Percentiles rank a stretch among this genome's conserved stretches.
phyloP scores from a whole-genome alignment of 2,329 filamentous ascomycete genomes.

The Trichophyton benhamiae region DNA sequence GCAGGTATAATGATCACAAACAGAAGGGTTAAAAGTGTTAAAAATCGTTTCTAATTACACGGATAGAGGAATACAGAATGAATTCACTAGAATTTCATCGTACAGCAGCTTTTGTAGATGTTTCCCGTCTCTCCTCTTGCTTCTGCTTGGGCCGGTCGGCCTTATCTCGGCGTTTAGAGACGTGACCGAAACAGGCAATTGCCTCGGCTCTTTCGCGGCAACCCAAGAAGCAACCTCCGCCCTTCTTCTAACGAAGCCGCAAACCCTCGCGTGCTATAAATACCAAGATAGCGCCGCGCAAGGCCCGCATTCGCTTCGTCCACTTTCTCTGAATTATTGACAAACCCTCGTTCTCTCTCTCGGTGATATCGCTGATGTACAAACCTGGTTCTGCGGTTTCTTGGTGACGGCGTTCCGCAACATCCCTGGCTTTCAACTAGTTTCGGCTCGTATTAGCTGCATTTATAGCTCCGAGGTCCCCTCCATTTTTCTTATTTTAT shows the following conservation, averaged over 20 bases:
- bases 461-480: slow-evolving; percentile 5
- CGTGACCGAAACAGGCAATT: slow-evolving; percentile 1
- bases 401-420: not conserved
- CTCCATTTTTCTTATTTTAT: not conserved
- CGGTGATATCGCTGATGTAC: not conserved
- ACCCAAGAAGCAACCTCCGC: not conserved
- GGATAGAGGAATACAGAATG: slow-evolving; percentile 4
- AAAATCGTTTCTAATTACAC: not conserved
- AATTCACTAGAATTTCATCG: not conserved
- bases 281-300: not conserved
- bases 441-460: not conserved
- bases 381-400: not conserved
- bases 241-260: not conserved
- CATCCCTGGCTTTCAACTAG: not conserved
- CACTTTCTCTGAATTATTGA: not conserved
- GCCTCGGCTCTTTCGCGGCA: slow-evolving; percentile 4
- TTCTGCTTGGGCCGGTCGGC: not conserved
- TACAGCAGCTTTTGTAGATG: not conserved
- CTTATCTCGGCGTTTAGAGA: not conserved
- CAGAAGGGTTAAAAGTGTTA: not conserved
- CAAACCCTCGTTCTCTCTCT: not conserved
- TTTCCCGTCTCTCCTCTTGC: not conserved
- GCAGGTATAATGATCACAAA: not conserved
- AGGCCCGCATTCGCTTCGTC: not conserved
- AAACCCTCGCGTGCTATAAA: not conserved